Evolutionary conservation across 1,284 basidiomycete genomes (phyloP).

Genomic region (Phylloporus gajari): DNA sequence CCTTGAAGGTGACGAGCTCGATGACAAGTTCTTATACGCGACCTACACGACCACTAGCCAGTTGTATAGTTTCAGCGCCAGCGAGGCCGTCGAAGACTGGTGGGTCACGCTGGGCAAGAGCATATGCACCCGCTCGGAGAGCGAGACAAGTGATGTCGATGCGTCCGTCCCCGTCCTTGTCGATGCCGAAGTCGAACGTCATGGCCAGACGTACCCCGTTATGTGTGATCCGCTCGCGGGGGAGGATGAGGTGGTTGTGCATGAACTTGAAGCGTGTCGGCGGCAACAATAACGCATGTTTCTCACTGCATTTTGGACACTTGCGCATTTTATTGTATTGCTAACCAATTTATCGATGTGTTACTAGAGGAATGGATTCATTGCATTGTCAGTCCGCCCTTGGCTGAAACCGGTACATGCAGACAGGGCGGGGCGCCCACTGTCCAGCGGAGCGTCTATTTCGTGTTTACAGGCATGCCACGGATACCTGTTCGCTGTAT

Average conservation of each 20-base stretch:
- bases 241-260: constrained; percentile 21
- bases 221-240: constrained; percentile 25
- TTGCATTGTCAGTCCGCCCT: too few relatives aligned
- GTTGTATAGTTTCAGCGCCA: constrained; percentile 52
- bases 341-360: background rate
- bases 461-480: too few relatives aligned
- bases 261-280: constrained; percentile 18
- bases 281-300: background rate
- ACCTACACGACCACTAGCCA: constrained; percentile 55
- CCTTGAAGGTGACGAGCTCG: constrained; percentile 48
- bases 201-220: constrained; percentile 7
- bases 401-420: too few relatives aligned
- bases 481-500: too few relatives aligned
- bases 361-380: background rate
- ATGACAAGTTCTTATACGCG: constrained; percentile 49
- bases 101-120: constrained; percentile 57
- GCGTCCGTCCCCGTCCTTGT: constrained; percentile 16
- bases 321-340: background rate
- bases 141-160: background rate
- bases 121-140: constrained; percentile 26
- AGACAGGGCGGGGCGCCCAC: too few relatives aligned
- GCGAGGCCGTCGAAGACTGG: constrained; percentile 59
- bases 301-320: background rate
- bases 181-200: constrained; percentile 25
- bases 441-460: too few relatives aligned